Evolutionary conservation across 495 filamentous ascomycete genomes (phyloP), one percentile per base, ranked within the genome.

Genomic region (Hypoxylon fragiforme): DNA sequence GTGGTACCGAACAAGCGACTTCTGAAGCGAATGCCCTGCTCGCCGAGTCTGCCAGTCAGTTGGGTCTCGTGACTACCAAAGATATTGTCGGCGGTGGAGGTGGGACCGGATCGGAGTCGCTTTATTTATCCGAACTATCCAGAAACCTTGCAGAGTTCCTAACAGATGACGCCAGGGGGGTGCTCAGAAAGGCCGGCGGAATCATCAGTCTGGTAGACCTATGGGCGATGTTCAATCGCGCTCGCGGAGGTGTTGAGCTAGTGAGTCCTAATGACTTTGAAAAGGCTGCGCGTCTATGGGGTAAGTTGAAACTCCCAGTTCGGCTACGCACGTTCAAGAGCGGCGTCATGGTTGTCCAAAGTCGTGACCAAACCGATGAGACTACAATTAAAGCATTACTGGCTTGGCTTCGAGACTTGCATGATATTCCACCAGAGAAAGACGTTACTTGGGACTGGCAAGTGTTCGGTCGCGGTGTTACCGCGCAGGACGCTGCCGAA

Each of bases 221-320:
- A 1, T 99, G 94, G 94, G 91, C 94, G 6, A 80, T 96, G 24
- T 97, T 97, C 76, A 99, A 99, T 63, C 87, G 94, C n/a, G 90
- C 90, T 16, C 81, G 95, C 32, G 91, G 90, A 44, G 94, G 94
- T 7, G 91, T 99, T 7, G 95, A 99, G 66, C 79, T 99, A 7
- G 86, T 97, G 54, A 95, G 89, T 56, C 94, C 94, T 0, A 76
- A 83, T 5, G 94, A 99, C 64, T 95, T 97, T 60, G 88, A 94
- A 64, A 91, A 89, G 64, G 95, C 95, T 2, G 89, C 90, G 1
- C 75, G 80, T 40, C 66, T 96, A 22, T 99, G 92, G 88, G 91
- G 94, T 65, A 89, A 88, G 59, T 73, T 99, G 15, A 87, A 81
- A 62, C 73, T 99, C 15, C 94, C 94, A 11, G 86, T 99, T 3